These are phyloP conservation scores for Erigeron canadensis DNA, from an alignment of 129 eudicot species.

Conservation along the genomic window DNA sequence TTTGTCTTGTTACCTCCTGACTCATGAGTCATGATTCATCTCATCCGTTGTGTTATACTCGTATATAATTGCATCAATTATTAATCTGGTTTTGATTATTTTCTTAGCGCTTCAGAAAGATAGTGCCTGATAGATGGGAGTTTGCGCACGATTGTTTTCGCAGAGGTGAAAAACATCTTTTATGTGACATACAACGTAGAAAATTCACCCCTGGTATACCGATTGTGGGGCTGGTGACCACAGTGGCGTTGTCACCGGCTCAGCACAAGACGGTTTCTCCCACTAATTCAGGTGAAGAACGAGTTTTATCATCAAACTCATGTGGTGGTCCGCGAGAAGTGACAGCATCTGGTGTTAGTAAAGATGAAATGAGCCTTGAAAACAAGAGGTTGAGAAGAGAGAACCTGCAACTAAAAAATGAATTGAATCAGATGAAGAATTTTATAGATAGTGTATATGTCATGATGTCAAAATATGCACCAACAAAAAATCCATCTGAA, in stretches of 20 bases:
- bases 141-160: constrained; percentile 74
- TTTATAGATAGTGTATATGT: constrained; percentile 56
- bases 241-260: constrained; percentile 24
- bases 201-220: constrained; percentile 33
- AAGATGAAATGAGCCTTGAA: constrained; percentile 56
- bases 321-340: constrained; percentile 43
- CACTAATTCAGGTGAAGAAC: constrained; percentile 70
- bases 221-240: background rate
- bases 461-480: constrained; percentile 56
- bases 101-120: constrained; percentile 77
- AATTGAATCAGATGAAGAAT: constrained; percentile 60
- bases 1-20: background rate
- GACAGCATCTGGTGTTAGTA: constrained; percentile 21
- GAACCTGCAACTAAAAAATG: constrained; percentile 60
- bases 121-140: constrained; percentile 87
- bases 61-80: background rate
- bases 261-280: constrained; percentile 43
- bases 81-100: background rate
- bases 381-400: constrained; percentile 65
- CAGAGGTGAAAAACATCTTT: constrained; percentile 56
- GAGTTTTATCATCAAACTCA: constrained; percentile 66
- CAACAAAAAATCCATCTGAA: constrained; percentile 21
- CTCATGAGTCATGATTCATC: too few species aligned
- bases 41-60: too few species aligned
- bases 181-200: constrained; percentile 78